A percentile compares a stretch with the other conserved stretches of the same genome.
Evolutionary conservation across 2,329 filamentous ascomycete genomes (phyloP).

Genomic region (Thielaviopsis populi): DNA sequence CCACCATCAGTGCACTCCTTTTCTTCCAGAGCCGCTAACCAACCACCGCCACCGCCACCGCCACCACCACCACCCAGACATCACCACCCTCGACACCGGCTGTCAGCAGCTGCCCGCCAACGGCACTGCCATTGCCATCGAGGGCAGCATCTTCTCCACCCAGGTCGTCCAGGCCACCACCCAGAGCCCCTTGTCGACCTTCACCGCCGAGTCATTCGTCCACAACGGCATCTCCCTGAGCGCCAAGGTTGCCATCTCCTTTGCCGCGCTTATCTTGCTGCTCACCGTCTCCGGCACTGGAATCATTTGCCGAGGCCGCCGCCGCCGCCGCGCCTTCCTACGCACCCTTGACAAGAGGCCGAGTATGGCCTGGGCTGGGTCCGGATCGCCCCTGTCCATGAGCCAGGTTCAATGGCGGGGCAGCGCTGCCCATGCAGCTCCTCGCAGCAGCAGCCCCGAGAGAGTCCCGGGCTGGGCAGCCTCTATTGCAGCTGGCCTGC

Average conservation of each 20-base stretch:
- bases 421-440: conserved; percentile 10
- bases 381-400: conserved; percentile 21
- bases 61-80: conserved; percentile 24
- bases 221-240: conserved; percentile 35
- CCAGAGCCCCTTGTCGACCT: conserved; percentile 29
- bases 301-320: conserved; percentile 42
- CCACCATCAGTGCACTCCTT: too few species aligned
- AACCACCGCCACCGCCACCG: conserved; percentile 10
- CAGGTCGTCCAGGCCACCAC: conserved; percentile 34
- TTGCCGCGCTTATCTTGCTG: conserved; percentile 34
- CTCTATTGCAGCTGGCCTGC: neutral
- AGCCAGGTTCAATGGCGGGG: conserved; percentile 4
- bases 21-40: neutral
- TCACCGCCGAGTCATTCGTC: conserved; percentile 29
- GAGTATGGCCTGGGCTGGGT: conserved; percentile 5
- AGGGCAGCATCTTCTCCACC: conserved; percentile 38
- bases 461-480: conserved; percentile 7
- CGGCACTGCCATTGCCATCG: conserved; percentile 34
- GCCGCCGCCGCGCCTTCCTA: conserved; percentile 38
- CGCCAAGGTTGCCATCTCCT: conserved; percentile 43
- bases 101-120: conserved; percentile 37
- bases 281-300: conserved; percentile 35
- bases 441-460: neutral
- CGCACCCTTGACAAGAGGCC: conserved; percentile 29
- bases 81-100: conserved; percentile 39